phyloP scores from a whole-genome alignment of 495 filamentous ascomycete species.

The Cercophora sp. region DNA sequence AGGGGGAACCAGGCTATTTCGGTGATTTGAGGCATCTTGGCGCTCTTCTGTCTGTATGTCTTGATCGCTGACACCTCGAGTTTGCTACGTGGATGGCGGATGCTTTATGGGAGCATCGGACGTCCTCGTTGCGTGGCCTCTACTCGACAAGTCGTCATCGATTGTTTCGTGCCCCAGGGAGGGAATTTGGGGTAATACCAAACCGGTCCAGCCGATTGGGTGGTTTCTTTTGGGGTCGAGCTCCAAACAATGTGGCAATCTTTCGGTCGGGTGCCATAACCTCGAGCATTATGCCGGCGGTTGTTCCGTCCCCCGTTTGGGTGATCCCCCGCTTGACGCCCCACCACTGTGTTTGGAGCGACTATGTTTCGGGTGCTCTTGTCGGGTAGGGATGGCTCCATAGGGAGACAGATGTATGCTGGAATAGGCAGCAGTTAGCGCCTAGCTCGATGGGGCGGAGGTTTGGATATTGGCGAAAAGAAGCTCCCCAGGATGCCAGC shows the following conservation, averaged over 20 bases:
- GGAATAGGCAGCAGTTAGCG: too few relatives aligned
- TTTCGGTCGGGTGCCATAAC: not conserved
- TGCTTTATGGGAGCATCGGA: not conserved
- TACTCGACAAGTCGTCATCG: not conserved
- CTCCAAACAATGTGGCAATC: not conserved
- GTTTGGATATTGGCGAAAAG: too few relatives aligned
- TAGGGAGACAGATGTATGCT: too few relatives aligned
- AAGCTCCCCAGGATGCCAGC: too few relatives aligned
- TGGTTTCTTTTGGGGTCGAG: not conserved
- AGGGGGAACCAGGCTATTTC: conserved; percentile 18
- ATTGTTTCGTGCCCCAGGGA: not conserved
- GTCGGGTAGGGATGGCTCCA: too few relatives aligned
- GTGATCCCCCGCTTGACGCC: too few relatives aligned
- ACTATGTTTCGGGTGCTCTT: too few relatives aligned
- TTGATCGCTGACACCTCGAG: not conserved
- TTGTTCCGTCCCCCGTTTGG: too few relatives aligned
- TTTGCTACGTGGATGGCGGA: not conserved
- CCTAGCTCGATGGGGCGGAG: too few relatives aligned
- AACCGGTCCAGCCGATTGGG: not conserved
- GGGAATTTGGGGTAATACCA: conserved; percentile 1
- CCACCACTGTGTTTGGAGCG: too few relatives aligned
- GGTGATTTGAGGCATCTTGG: conserved; percentile 16
- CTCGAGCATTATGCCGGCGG: conserved; percentile 11
- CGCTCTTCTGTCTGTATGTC: not conserved
- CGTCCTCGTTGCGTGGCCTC: not conserved